Evolutionary conservation across 1,139 yeast genomes (phyloP).

Genomic region (Sugiyamaella sp.): DNA sequence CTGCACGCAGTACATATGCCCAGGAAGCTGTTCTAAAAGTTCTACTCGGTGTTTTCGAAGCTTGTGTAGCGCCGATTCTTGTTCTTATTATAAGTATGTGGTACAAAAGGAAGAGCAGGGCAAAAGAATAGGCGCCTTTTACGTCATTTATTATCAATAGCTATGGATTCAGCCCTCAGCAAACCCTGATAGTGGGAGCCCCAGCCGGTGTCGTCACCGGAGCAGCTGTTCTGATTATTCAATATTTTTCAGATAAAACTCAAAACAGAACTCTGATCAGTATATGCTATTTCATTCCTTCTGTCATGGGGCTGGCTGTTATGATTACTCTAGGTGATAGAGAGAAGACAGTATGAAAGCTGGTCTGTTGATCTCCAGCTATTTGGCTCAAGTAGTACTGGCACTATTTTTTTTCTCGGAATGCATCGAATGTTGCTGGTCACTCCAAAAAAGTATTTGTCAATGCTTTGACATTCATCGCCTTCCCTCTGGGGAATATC

Average conservation of each 20-base stretch:
- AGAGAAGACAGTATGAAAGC: constrained; percentile 22
- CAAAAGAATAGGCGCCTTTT: constrained; percentile 26
- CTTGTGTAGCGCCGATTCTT: constrained; percentile 35
- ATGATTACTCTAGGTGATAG: constrained; percentile 18
- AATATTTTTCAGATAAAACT: constrained; percentile 11
- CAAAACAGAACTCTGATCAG: constrained; percentile 10
- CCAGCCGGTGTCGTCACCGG: constrained; percentile 23
- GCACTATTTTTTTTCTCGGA: constrained; percentile 21
- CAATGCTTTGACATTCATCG: constrained; percentile 53
- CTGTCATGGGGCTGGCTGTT: constrained; percentile 11
- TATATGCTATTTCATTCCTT: constrained; percentile 13
- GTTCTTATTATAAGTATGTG: constrained; percentile 34
- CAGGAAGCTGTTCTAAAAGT: constrained; percentile 52
- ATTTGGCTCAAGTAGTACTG: constrained; percentile 16
- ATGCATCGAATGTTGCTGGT: constrained; percentile 61
- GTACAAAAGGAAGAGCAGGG: constrained; percentile 36
- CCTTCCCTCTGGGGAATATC: constrained; percentile 58
- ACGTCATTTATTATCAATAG: constrained; percentile 25
- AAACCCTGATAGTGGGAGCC: constrained; percentile 22
- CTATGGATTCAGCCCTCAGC: constrained; percentile 22
- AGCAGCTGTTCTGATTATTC: constrained; percentile 18
- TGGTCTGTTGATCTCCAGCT: constrained; percentile 15
- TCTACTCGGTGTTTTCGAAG: constrained; percentile 56
- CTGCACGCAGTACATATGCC: constrained; percentile 51
- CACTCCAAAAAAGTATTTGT: constrained; percentile 68